Conservation (phyloP, 1,284 basidiomycete species). For the Schizophyllum amplum region DNA sequence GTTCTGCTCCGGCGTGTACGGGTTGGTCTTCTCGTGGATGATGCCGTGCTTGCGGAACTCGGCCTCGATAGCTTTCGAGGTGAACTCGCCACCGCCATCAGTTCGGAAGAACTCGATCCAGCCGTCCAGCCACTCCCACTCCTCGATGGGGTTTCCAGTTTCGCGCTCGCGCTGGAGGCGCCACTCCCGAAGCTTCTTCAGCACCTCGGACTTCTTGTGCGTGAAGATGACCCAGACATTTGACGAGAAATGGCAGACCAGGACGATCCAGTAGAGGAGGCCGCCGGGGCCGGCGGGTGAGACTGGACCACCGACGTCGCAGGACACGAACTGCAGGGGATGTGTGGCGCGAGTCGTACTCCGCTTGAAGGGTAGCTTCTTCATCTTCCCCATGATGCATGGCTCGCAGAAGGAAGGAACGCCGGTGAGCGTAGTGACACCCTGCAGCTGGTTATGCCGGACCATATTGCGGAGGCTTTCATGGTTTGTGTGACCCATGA, state of each 20-base stretch:
- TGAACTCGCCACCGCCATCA: conserved; percentile 26
- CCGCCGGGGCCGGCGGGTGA: conserved; percentile 14
- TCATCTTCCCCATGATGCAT: conserved; percentile 18
- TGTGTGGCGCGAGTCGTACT: conserved; percentile 9
- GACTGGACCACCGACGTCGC: conserved; percentile 23
- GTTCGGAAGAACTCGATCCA: conserved; percentile 17
- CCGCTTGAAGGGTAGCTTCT: conserved; percentile 17
- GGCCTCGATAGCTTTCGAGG: conserved; percentile 14
- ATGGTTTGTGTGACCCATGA: neutral
- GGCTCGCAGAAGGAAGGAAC: conserved; percentile 16
- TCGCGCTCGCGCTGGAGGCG: no score
- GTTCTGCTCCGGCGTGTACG: conserved; percentile 24
- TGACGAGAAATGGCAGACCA: no score
- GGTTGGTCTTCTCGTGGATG: conserved; percentile 16
- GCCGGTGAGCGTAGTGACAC: neutral
- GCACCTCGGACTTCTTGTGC: conserved; percentile 13
- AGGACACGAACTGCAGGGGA: conserved; percentile 21
- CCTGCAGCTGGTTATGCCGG: neutral
- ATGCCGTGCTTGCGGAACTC: conserved; percentile 19
- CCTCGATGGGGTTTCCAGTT: conserved; percentile 1
- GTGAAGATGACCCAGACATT: conserved; percentile 21
- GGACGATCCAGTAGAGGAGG: conserved; percentile 13
- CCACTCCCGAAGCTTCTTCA: no score
- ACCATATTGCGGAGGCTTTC: neutral
- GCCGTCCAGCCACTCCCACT: conserved; percentile 13